These are phyloP conservation scores for Puccinia sorghi DNA, from an alignment of 1,284 basidiomycete species.

Conservation along the genomic window DNA sequence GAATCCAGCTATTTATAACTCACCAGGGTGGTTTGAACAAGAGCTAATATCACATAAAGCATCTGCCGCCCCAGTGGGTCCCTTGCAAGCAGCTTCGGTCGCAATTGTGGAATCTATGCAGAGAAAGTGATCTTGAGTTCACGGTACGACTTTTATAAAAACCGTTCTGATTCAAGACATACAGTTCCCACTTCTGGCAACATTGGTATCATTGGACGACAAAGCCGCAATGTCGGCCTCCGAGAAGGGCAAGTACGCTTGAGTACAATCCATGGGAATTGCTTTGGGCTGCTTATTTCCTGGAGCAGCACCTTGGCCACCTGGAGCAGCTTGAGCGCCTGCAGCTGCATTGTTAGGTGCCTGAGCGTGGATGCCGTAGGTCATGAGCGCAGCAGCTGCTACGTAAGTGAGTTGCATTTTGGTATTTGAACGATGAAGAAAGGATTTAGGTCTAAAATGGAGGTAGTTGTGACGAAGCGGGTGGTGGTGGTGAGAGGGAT, in stretches of 20 bases:
- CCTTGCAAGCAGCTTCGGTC: slow-evolving; percentile 33
- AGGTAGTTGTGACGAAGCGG: too few species aligned
- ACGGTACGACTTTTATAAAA: not conserved
- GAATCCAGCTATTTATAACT: not conserved
- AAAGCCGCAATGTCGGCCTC: slow-evolving; percentile 37
- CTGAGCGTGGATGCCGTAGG: slow-evolving; percentile 1
- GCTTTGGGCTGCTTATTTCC: slow-evolving; percentile 4
- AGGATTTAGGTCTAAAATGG: too few species aligned
- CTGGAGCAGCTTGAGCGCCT: not conserved
- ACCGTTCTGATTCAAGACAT: not conserved
- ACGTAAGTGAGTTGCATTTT: slow-evolving; percentile 24
- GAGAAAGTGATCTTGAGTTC: not conserved
- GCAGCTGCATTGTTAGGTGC: not conserved
- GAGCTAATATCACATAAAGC: slow-evolving; percentile 26
- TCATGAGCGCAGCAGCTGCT: slow-evolving; percentile 1
- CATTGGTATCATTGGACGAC: slow-evolving; percentile 24
- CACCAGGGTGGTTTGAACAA: slow-evolving; percentile 27
- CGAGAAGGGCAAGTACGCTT: slow-evolving; percentile 39
- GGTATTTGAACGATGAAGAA: not conserved
- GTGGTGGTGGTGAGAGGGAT: not conserved
- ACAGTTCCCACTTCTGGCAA: slow-evolving; percentile 22
- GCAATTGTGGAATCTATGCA: slow-evolving; percentile 29
- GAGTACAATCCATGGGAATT: slow-evolving; percentile 24
- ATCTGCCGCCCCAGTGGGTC: slow-evolving; percentile 6
- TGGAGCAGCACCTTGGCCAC: slow-evolving; percentile 2